Evolutionary conservation across 179 eudicot genomes (phyloP).

Genomic region (Spinacia oleracea): DNA sequence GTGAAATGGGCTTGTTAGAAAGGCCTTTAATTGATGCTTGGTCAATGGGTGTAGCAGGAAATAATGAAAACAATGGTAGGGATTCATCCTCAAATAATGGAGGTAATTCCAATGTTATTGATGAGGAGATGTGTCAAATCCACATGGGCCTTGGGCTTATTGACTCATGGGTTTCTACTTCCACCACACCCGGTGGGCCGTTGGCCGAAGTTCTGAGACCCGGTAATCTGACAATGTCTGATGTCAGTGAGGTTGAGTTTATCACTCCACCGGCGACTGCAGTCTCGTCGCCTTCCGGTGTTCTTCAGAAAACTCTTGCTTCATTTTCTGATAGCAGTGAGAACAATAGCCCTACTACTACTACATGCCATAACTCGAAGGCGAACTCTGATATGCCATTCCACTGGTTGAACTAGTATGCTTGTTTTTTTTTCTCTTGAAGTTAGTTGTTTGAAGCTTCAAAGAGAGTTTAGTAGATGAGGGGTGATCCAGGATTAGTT

Average conservation of each 20-base stretch:
- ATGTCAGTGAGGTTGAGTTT: slow-evolving; percentile 24
- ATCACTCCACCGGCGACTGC: slow-evolving; percentile 39
- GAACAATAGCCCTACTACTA: slow-evolving; percentile 55
- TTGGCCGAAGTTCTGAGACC: slow-evolving; percentile 71
- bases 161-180: slow-evolving; percentile 43
- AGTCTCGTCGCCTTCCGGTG: slow-evolving; percentile 59
- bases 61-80: slow-evolving; percentile 25
- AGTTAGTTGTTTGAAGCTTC: slow-evolving; percentile 19
- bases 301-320: slow-evolving; percentile 47
- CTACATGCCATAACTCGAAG: slow-evolving; percentile 36
- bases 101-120: slow-evolving; percentile 30
- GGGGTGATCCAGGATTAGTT: slow-evolving; percentile 28
- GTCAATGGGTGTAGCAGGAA: slow-evolving; percentile 38
- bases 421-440: slow-evolving; percentile 7
- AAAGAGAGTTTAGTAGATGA: not conserved
- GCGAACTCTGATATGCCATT: slow-evolving; percentile 40
- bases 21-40: slow-evolving; percentile 63
- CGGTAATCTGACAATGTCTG: slow-evolving; percentile 23
- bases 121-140: slow-evolving; percentile 45
- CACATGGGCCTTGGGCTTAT: slow-evolving; percentile 44
- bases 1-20: slow-evolving; percentile 26
- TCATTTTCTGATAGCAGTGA: slow-evolving; percentile 62
- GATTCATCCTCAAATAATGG: slow-evolving; percentile 49
- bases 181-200: slow-evolving; percentile 61
- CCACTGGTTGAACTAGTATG: slow-evolving; percentile 45